Percentiles rank a stretch among this genome's conserved stretches.
Conservation (phyloP, 805 yeast species). For the Pichia sporocuriosa region DNA sequence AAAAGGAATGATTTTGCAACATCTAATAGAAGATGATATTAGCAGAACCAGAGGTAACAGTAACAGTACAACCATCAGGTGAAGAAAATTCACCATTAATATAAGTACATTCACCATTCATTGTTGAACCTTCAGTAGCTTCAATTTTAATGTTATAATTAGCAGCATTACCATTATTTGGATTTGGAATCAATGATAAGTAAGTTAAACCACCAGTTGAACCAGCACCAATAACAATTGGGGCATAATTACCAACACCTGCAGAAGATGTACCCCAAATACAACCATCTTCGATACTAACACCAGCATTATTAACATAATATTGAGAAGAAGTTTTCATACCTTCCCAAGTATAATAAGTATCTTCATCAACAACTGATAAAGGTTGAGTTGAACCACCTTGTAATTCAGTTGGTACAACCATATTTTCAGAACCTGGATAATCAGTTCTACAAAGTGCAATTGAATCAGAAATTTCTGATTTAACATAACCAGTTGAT, state of each 20-base stretch:
- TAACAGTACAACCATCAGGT: slow-evolving; percentile 87
- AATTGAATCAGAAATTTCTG: slow-evolving; percentile 44
- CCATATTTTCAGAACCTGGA: slow-evolving; percentile 81
- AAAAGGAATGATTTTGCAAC: no score
- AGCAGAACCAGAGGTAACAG: slow-evolving; percentile 79
- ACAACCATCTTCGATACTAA: slow-evolving; percentile 61
- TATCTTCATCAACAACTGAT: slow-evolving; percentile 53
- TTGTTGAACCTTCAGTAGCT: slow-evolving; percentile 56
- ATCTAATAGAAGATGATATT: slow-evolving; percentile 63
- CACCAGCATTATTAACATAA: slow-evolving; percentile 75
- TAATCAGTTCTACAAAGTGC: slow-evolving; percentile 74
- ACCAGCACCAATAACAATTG: slow-evolving; percentile 75
- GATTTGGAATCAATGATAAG: slow-evolving; percentile 71
- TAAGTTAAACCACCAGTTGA: slow-evolving; percentile 49
- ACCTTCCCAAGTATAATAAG: slow-evolving; percentile 59
- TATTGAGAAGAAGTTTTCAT: slow-evolving; percentile 62
- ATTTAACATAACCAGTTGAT: slow-evolving; percentile 46
- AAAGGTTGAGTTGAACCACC: slow-evolving; percentile 47
- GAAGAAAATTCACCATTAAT: slow-evolving; percentile 71
- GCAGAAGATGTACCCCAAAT: slow-evolving; percentile 58
- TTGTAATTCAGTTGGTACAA: slow-evolving; percentile 57
- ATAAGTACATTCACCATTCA: slow-evolving; percentile 73
- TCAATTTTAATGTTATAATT: slow-evolving; percentile 76
- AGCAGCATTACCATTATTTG: slow-evolving; percentile 51
- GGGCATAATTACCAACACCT: slow-evolving; percentile 75